phyloP scores from a whole-genome alignment of 228 moss, liverwort and hornwort species.

The Sphagnum magellanicum region DNA sequence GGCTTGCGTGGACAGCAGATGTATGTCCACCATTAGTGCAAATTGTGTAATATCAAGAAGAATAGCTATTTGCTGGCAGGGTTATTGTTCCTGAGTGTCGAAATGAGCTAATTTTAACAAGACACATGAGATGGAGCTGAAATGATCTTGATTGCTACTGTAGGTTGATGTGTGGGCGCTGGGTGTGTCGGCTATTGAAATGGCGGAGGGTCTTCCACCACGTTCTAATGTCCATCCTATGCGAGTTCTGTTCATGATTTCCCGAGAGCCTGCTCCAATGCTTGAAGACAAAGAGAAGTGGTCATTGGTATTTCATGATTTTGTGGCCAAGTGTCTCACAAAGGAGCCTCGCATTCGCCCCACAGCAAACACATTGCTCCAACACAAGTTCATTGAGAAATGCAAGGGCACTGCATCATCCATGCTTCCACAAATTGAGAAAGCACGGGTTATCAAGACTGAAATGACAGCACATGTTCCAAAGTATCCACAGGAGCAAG shows the following conservation, averaged over 20 bases:
- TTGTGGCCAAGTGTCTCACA: constrained; percentile 90
- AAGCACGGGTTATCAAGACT: constrained; percentile 57
- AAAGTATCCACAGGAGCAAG: constrained; percentile 71
- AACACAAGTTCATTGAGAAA: constrained; percentile 90
- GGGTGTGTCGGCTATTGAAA: constrained; percentile 96
- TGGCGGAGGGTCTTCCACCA: constrained; percentile 99
- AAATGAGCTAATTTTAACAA: neutral
- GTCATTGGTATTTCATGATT: constrained; percentile 91
- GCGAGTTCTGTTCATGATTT: constrained; percentile 99
- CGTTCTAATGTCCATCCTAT: constrained; percentile 98
- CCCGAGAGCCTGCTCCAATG: constrained; percentile 98
- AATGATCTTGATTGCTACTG: neutral
- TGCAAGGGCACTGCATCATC: constrained; percentile 91
- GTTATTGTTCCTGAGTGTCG: constrained; percentile 1
- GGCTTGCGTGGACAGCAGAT: too few species aligned
- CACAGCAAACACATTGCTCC: constrained; percentile 70
- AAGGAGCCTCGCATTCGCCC: constrained; percentile 95
- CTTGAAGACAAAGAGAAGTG: constrained; percentile 98
- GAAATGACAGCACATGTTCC: constrained; percentile 82
- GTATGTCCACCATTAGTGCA: too few species aligned
- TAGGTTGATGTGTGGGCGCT: constrained; percentile 99
- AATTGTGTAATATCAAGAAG: too few species aligned
- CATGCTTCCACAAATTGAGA: constrained; percentile 93
- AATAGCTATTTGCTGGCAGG: neutral
- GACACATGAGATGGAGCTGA: neutral